Evolutionary conservation across 1,139 yeast species (phyloP), one percentile per base, ranked within the genome.

Genomic region (Protomyces gravidus): DNA sequence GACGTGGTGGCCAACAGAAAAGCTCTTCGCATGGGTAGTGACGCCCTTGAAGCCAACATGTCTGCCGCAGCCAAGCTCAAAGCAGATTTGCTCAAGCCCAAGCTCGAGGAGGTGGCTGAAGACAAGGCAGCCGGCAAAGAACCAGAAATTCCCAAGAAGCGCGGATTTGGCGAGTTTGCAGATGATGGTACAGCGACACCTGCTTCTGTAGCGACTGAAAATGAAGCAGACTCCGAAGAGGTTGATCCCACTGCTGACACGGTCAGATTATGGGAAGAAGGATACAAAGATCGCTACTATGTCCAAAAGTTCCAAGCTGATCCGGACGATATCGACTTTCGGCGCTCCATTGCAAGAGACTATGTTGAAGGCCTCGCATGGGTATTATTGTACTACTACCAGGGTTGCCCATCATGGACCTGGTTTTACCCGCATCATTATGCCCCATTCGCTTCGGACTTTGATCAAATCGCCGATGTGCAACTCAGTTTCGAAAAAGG

Each of bases 341-440:
- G 85, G 57, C 78, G 79, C 62, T 77, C 80, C 46, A 83, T 92
- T 68, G 90, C 85, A 0, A 76, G 76, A 56, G 80, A 84, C 61
- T 94, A 94, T 69, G 80, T 94, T 62, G 97, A 92, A 72, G 99
- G 99, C 63, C 86, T 92, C 5, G 83, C 96, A 17, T 94, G 99
- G 99, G 96, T 86, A 1, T 76, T 92, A 63, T 73, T 87, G 60
- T 94, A 94, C 71, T 94, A 94, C 73, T 92, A 88, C 71, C 98
- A 92, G 73, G 97, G 97, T 2, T 92, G 97, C 73, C 95, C 96
- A 0, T 90, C 97, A 0, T 94, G 99, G 99, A 86, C 85, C 61
- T 94, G 98, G 98, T 94, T 82, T 71, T 94, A 85, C 68, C 98
- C 97, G 0, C 92, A 85, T 70, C 98, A 94, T 71, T 94, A 94